Evolutionary conservation across 2,329 filamentous ascomycete species (phyloP).

Genomic region (Penicillium sp.): DNA sequence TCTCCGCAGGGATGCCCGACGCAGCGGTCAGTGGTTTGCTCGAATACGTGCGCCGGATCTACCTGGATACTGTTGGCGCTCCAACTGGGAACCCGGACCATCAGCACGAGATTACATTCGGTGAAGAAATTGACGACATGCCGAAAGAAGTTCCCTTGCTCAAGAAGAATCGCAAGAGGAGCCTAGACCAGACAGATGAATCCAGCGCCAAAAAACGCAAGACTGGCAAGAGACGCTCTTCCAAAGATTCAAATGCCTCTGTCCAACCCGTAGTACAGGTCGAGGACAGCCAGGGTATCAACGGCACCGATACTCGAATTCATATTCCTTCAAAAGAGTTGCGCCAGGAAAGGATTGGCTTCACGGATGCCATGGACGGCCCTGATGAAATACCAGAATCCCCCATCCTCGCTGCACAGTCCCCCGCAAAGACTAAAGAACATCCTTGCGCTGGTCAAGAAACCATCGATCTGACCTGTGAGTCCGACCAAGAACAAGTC

Average conservation of each 20-base stretch:
- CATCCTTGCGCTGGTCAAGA: background rate
- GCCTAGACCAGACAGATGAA: background rate
- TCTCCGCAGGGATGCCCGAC: conserved; percentile 15
- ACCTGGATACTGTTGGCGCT: conserved; percentile 15
- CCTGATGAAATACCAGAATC: background rate
- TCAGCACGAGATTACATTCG: conserved; percentile 15
- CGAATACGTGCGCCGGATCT: conserved; percentile 23
- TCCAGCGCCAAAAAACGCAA: conserved; percentile 2
- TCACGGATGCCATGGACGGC: background rate
- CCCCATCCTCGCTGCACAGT: background rate
- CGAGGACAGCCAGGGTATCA: background rate
- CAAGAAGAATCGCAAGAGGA: conserved; percentile 6
- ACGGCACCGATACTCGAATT: background rate
- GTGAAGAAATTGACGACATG: conserved; percentile 23
- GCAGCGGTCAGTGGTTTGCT: conserved; percentile 13
- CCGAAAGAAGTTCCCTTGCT: background rate
- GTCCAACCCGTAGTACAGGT: background rate
- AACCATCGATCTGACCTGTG: background rate
- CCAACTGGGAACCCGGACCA: no score
- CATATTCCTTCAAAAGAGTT: background rate
- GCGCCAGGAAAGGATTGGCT: background rate
- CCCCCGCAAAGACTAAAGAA: background rate
- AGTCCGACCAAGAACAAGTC: background rate
- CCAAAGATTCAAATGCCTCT: background rate
- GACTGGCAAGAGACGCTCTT: background rate